A percentile compares a stretch with the other conserved stretches of the same genome.
Conservation (phyloP, 1,284 basidiomycete genomes). For the Laetiporus sulphureus region DNA sequence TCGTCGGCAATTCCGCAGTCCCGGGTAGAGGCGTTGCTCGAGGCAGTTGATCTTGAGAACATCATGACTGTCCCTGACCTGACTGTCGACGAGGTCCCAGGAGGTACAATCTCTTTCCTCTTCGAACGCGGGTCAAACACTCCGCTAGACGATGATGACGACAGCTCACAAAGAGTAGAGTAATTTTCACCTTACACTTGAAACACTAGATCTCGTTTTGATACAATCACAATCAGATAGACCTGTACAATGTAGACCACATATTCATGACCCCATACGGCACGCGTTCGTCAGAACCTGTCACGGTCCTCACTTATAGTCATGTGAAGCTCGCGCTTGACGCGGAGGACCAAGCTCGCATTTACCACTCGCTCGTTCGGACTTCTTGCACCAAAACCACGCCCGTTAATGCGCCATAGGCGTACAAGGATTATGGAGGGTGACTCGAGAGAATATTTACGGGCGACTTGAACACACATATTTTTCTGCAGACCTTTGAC, state of each 20-base stretch:
- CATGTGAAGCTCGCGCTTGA: background rate
- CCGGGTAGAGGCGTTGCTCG: constrained; percentile 31
- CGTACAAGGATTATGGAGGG: constrained; percentile 27
- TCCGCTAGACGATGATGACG: constrained; percentile 1
- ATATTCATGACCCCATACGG: background rate
- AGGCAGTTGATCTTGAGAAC: constrained; percentile 39
- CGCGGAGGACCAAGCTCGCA: background rate
- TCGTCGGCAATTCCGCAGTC: constrained; percentile 18
- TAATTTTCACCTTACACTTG: background rate
- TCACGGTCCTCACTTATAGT: too few species aligned
- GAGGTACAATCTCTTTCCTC: constrained; percentile 64
- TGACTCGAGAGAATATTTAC: constrained; percentile 10
- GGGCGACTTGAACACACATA: background rate
- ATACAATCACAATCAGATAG: background rate
- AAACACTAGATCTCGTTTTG: background rate
- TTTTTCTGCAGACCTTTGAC: constrained; percentile 28
- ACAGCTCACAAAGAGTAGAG: background rate
- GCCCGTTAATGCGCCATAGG: too few species aligned
- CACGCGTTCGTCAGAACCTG: too few species aligned
- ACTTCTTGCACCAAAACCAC: constrained; percentile 1
- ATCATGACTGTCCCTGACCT: constrained; percentile 28
- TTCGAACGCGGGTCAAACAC: constrained; percentile 51
- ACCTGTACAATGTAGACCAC: background rate
- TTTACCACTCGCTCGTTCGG: background rate
- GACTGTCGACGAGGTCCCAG: constrained; percentile 43